These are phyloP conservation scores for Eimeria zaria DNA, from an alignment of 169 alveolate genomes.

Conservation along the genomic window DNA sequence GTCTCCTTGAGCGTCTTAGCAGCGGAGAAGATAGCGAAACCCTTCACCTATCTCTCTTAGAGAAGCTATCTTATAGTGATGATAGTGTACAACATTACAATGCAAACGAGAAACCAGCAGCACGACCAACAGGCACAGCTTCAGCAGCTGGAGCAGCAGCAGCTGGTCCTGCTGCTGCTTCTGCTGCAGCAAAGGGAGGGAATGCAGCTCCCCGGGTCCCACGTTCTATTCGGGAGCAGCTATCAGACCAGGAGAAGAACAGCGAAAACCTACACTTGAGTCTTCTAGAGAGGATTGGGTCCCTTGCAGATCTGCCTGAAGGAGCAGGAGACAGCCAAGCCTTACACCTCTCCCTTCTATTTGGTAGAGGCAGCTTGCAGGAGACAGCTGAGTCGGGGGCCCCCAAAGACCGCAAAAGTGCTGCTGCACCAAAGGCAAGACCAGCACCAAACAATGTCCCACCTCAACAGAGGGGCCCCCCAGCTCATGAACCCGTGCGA, in stretches of 20 bases:
- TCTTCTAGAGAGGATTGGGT: constrained; percentile 51
- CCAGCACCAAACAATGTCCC: neutral
- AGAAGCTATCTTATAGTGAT: neutral
- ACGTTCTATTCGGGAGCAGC: constrained; percentile 43
- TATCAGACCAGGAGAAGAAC: constrained; percentile 24
- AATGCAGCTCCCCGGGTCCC: neutral
- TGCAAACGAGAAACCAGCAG: neutral
- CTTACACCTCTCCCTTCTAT: constrained; percentile 48
- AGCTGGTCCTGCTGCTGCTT: too few species aligned
- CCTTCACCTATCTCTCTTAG: constrained; percentile 31
- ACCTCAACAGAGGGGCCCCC: neutral
- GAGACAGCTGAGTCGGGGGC: neutral
- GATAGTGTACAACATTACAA: neutral
- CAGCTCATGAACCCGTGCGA: neutral
- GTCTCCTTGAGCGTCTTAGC: constrained; percentile 52
- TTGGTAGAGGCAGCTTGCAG: constrained; percentile 45
- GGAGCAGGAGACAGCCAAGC: constrained; percentile 59
- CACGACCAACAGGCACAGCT: neutral
- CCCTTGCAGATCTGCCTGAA: constrained; percentile 43
- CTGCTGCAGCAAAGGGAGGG: neutral
- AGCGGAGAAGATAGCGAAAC: constrained; percentile 64
- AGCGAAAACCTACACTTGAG: constrained; percentile 45
- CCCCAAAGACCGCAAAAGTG: neutral
- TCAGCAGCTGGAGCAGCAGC: too few species aligned
- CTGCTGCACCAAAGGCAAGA: neutral